Conservation (phyloP, 352 stramenopile genomes). For the Thalassiosira livingstoniorum region DNA sequence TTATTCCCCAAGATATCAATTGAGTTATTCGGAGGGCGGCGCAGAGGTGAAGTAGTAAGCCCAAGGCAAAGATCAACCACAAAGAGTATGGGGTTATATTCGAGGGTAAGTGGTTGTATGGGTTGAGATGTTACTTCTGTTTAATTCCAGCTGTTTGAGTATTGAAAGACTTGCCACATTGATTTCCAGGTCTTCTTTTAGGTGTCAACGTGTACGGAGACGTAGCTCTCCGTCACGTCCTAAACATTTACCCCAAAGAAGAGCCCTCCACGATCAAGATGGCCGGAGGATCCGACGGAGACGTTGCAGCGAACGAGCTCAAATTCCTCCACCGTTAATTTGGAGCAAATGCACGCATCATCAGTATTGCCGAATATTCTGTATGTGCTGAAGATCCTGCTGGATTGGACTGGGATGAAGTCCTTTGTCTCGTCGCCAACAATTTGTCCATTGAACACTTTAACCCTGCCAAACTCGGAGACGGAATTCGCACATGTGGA, state of each 20-base stretch:
- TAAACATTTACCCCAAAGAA: slow-evolving; percentile 90
- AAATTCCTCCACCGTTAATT: slow-evolving; percentile 96
- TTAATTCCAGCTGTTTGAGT: no score
- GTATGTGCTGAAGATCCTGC: slow-evolving; percentile 94
- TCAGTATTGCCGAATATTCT: slow-evolving; percentile 93
- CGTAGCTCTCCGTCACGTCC: slow-evolving; percentile 90
- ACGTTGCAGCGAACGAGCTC: slow-evolving; percentile 98
- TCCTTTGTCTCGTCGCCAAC: slow-evolving; percentile 92
- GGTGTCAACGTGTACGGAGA: slow-evolving; percentile 96
- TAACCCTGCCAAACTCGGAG: slow-evolving; percentile 85
- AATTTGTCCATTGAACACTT: slow-evolving; percentile 91
- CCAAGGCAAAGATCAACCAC: slow-evolving; percentile 96
- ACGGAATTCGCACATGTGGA: no score
- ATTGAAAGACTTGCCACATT: no score
- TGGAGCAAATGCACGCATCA: slow-evolving; percentile 90
- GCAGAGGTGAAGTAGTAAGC: slow-evolving; percentile 95
- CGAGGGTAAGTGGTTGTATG: no score
- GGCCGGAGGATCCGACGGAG: slow-evolving; percentile 96
- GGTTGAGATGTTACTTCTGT: no score
- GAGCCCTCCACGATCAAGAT: slow-evolving; percentile 95
- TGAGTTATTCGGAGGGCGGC: slow-evolving; percentile 94
- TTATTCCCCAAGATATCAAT: slow-evolving; percentile 94
- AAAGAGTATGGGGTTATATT: slow-evolving; percentile 98
- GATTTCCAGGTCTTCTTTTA: no score
- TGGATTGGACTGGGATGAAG: slow-evolving; percentile 91